phyloP scores from a whole-genome alignment of 371 early-diverging fungal species.

The Funneliformis caledonium region DNA sequence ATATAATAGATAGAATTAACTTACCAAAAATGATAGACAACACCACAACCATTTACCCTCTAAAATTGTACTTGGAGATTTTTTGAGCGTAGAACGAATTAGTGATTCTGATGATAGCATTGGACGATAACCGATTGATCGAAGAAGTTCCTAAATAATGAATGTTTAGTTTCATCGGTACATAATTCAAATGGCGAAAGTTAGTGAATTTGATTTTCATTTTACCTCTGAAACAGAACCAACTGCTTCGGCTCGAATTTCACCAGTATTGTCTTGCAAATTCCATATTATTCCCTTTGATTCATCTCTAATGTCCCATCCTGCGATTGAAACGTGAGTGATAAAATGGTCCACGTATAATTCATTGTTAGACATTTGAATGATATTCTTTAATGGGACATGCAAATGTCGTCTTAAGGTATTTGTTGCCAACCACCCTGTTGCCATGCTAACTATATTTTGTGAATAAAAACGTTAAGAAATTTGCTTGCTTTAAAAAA shows the following conservation, averaged over 20 bases:
- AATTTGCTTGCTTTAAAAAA: too few relatives aligned
- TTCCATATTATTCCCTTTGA: neutral
- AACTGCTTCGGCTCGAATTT: constrained; percentile 2
- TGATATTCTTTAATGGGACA: neutral
- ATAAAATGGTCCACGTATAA: constrained; percentile 3
- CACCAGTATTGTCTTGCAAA: constrained; percentile 12
- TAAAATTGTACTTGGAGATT: neutral
- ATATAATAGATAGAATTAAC: neutral
- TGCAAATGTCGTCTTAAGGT: neutral
- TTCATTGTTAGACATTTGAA: neutral
- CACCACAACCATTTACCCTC: constrained; percentile 19
- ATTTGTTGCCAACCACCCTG: constrained; percentile 5
- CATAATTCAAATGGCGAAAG: neutral
- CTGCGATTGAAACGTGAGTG: neutral
- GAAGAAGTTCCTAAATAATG: constrained; percentile 16
- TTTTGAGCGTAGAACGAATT: neutral
- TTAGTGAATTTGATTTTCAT: neutral
- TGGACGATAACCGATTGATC: neutral
- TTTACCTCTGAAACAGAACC: constrained; percentile 11
- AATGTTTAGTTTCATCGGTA: neutral
- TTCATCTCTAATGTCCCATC: neutral
- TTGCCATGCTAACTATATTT: constrained; percentile 21
- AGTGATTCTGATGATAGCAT: neutral
- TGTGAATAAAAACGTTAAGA: neutral
- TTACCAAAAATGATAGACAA: constrained; percentile 22